Base-by-base conservation (phyloP, 257 asterid species). In the Salvia rosmarinus region DNA sequence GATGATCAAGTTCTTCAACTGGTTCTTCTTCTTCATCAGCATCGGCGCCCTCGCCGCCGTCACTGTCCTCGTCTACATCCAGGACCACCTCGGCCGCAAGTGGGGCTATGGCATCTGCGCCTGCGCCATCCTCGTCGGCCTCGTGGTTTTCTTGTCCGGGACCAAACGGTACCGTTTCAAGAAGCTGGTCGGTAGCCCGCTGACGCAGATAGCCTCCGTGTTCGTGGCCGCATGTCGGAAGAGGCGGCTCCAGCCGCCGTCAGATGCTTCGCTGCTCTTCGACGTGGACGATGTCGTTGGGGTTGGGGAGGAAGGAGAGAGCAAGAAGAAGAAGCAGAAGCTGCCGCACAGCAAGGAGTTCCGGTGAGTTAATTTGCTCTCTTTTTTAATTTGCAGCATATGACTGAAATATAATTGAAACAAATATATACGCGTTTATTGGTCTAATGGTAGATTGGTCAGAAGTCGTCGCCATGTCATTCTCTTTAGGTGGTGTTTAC, bases 91-190 rank as follows among this genome's bases (percentile, higher is more conserved):
- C 6, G 98, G 98, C 6, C 70, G 98, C n/a, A 54, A 73, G 47
- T 90, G 90, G 89, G 98, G 98, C 0, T 92, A 92, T 61, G 96
- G 98, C 39, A 86, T 90, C 7, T 92, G 96, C 50, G 96, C 90
- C 0, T 86, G 90, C 72, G 90, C 89, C 5, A 88, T 92, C 43
- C 73, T 90, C 1, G 39, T 75, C 0, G 96, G 95, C 0, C 55
- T 87, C 77, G 21, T 69, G 20, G 60, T 90, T 6, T 90, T 92
- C 82, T 7, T 89, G 64, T 34, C 81, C 0, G 98, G 96, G 0
- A 90, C 96, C 0, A 78, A 43, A 50, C 72, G 88, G 55, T 90
- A 90, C 82, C 83, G 96, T n/a, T 88, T 88, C 76, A 88, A 85
- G 91, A 88, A 88, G 70, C 95, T 88, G 2, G 85, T 77, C 17